phyloP scores from a whole-genome alignment of 495 filamentous ascomycete genomes.

The Penicillium robsamsonii region DNA sequence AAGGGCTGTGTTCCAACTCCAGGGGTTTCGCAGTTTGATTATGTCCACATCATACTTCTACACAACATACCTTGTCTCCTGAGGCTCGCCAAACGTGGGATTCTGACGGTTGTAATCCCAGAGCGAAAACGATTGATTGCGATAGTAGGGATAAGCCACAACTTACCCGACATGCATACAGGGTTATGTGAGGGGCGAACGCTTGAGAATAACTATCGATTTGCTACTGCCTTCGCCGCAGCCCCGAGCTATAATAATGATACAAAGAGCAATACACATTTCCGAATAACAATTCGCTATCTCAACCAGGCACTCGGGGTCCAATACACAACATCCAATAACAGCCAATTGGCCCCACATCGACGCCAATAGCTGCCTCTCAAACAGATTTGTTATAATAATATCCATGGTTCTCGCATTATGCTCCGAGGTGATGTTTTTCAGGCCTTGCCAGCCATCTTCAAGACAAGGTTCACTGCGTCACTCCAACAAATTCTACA shows the following conservation, averaged over 20 bases:
- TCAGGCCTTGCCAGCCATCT: neutral
- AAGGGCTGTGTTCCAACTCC: constrained; percentile 2
- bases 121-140: neutral
- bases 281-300: too few relatives aligned
- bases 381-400: neutral
- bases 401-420: neutral
- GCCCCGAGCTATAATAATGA: too few relatives aligned
- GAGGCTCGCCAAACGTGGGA: too few relatives aligned
- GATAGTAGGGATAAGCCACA: neutral
- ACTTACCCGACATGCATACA: too few relatives aligned
- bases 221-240: too few relatives aligned
- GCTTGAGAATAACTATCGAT: too few relatives aligned
- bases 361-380: neutral
- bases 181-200: too few relatives aligned
- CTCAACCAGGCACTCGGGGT: too few relatives aligned
- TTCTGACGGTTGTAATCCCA: too few relatives aligned
- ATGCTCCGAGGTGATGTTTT: neutral
- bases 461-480: neutral
- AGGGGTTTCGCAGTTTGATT: neutral
- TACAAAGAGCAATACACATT: too few relatives aligned
- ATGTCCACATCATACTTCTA: neutral
- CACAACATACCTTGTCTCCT: neutral
- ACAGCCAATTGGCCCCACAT: neutral
- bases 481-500: neutral
- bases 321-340: neutral